Percentiles rank a stretch among this genome's conserved stretches.
phyloP scores from a whole-genome alignment of 2,329 filamentous ascomycete genomes.

The Pleomassaria siparia region DNA sequence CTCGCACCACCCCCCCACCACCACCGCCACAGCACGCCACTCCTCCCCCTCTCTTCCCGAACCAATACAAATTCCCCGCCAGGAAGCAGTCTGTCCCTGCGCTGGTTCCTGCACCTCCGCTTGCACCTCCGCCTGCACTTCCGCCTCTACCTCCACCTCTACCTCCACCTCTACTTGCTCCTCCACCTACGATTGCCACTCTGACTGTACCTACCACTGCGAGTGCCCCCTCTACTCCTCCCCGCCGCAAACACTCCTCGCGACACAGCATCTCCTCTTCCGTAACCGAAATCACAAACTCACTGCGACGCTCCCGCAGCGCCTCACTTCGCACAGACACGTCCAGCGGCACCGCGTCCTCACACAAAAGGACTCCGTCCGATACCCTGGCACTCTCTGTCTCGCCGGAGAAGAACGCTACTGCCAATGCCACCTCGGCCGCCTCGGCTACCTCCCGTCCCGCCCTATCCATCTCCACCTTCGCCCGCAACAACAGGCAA shows the following conservation, averaged over 20 bases:
- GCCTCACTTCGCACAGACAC: slow-evolving; percentile 46
- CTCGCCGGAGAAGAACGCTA: slow-evolving; percentile 37
- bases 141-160: no score
- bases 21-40: slow-evolving; percentile 1
- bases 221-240: slow-evolving; percentile 28
- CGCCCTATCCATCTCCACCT: slow-evolving; percentile 43
- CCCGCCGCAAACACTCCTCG: slow-evolving; percentile 27
- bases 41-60: slow-evolving; percentile 12
- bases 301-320: slow-evolving; percentile 42
- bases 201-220: no score
- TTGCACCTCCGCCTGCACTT: background rate
- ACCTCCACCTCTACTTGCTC: background rate
- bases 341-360: slow-evolving; percentile 31
- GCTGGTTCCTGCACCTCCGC: background rate
- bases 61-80: slow-evolving; percentile 24
- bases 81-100: slow-evolving; percentile 5
- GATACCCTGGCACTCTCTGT: slow-evolving; percentile 38
- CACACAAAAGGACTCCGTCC: slow-evolving; percentile 37
- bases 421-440: slow-evolving; percentile 19
- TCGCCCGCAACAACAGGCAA: slow-evolving; percentile 36
- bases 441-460: slow-evolving; percentile 29
- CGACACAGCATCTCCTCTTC: slow-evolving; percentile 39
- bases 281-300: slow-evolving; percentile 42
- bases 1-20: slow-evolving; percentile 1
- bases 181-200: no score